These are phyloP conservation scores for Trichoderma lentiforme DNA, from an alignment of 2,329 filamentous ascomycete genomes.

Conservation along the genomic window DNA sequence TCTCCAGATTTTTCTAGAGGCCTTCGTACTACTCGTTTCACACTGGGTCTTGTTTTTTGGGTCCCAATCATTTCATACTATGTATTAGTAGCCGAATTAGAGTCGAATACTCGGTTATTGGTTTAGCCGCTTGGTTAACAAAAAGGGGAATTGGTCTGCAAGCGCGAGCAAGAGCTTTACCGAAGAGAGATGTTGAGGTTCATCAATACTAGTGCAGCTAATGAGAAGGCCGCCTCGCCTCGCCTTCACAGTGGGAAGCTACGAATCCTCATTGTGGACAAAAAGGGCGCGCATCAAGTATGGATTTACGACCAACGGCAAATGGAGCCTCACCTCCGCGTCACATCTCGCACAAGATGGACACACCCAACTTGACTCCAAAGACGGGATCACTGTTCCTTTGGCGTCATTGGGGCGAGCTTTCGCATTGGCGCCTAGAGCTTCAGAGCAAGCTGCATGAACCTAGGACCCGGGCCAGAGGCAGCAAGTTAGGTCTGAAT, in stretches of 20 bases:
- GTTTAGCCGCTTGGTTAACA: background rate
- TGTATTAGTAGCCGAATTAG: too few relatives aligned
- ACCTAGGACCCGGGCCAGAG: background rate
- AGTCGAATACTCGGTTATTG: background rate
- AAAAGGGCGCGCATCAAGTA: background rate
- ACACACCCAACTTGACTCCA: background rate
- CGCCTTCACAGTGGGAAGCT: background rate
- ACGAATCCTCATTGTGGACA: background rate
- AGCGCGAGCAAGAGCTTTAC: background rate
- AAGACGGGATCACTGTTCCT: background rate
- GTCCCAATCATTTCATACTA: background rate
- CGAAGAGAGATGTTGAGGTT: background rate
- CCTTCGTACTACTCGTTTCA: background rate
- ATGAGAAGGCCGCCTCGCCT: background rate
- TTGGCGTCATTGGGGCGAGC: background rate
- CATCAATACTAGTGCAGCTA: background rate
- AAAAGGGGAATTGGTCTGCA: background rate
- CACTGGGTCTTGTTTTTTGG: background rate
- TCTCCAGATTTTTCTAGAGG: background rate
- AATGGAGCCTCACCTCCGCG: background rate
- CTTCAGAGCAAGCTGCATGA: constrained; percentile 9
- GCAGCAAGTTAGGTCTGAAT: background rate
- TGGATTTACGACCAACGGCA: background rate
- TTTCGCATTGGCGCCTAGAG: constrained; percentile 1
- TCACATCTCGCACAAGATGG: background rate